These are phyloP conservation scores for Paraphaeosphaeria minitans DNA, from an alignment of 2,329 filamentous ascomycete species.

Conservation along the genomic window DNA sequence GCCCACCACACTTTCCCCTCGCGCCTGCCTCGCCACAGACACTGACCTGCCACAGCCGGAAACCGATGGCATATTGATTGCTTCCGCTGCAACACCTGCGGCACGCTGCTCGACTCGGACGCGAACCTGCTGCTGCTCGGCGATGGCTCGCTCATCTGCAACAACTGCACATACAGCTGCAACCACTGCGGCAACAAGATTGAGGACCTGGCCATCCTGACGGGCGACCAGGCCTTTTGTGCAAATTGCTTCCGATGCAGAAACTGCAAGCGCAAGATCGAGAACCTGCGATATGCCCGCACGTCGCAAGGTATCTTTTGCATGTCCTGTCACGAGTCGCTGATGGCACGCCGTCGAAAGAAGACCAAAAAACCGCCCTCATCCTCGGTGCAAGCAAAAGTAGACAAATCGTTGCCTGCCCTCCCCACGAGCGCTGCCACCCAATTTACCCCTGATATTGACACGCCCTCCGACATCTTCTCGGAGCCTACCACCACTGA, in stretches of 20 bases:
- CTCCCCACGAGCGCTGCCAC: conserved; percentile 76
- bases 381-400: conserved; percentile 61
- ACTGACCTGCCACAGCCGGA: conserved; percentile 66
- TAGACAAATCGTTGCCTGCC: conserved; percentile 92
- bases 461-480: conserved; percentile 65
- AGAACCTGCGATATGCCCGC: conserved; percentile 95
- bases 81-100: conserved; percentile 96
- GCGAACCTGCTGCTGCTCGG: conserved; percentile 96
- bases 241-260: conserved; percentile 95
- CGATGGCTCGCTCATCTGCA: conserved; percentile 97
- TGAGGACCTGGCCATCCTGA: conserved; percentile 95
- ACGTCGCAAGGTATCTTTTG: conserved; percentile 99
- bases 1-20: no score
- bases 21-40: conserved; percentile 10
- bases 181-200: conserved; percentile 97
- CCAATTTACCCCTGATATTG: conserved; percentile 62
- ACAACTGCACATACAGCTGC: conserved; percentile 99
- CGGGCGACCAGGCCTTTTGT: conserved; percentile 97
- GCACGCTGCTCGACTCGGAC: conserved; percentile 94
- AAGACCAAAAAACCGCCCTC: conserved; percentile 66
- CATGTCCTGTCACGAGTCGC: conserved; percentile 96
- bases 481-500: conserved; percentile 70
- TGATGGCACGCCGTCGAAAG: conserved; percentile 92
- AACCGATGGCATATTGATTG: conserved; percentile 99
- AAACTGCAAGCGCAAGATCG: conserved; percentile 98